These are phyloP conservation scores for Saccharum spontaneum DNA, from an alignment of 176 grass and related monocot species.

Conservation along the genomic window DNA sequence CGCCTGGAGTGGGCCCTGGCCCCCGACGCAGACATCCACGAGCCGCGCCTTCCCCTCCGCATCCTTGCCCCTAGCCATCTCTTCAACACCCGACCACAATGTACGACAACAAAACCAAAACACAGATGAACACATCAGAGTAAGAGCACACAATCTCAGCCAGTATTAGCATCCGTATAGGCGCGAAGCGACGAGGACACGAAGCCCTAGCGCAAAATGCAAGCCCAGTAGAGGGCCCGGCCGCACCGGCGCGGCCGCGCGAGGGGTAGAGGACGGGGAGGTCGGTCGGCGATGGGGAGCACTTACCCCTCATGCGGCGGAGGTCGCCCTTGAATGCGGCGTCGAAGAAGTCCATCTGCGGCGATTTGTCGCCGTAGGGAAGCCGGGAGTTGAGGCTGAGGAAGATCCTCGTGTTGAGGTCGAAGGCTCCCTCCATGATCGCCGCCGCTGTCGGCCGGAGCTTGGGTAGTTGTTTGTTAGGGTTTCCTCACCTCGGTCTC, in stretches of 20 bases:
- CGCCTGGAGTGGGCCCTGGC: slow-evolving; percentile 25
- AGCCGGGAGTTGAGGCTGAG: neutral
- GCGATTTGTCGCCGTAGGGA: neutral
- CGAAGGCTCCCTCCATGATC: too few species aligned
- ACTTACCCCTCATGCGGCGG: slow-evolving; percentile 32
- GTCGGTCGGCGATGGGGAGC: neutral
- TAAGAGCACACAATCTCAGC: neutral
- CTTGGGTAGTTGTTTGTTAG: too few species aligned
- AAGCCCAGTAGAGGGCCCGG: neutral
- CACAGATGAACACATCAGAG: too few species aligned
- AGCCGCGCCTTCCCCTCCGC: slow-evolving; percentile 32
- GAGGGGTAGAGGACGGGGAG: neutral
- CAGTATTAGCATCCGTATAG: too few species aligned
- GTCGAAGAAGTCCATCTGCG: slow-evolving; percentile 28
- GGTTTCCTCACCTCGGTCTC: too few species aligned
- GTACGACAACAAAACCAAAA: too few species aligned
- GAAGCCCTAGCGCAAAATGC: too few species aligned
- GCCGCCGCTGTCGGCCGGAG: too few species aligned
- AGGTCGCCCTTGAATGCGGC: slow-evolving; percentile 34
- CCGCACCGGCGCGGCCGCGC: neutral
- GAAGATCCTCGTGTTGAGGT: too few species aligned
- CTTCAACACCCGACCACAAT: neutral
- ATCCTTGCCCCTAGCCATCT: slow-evolving; percentile 33
- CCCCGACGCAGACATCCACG: neutral
- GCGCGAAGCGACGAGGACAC: too few species aligned